Evolutionary conservation across 1,284 basidiomycete species (phyloP), one percentile per base, ranked within the genome.

Genomic region (Papiliotrema flavescens): DNA sequence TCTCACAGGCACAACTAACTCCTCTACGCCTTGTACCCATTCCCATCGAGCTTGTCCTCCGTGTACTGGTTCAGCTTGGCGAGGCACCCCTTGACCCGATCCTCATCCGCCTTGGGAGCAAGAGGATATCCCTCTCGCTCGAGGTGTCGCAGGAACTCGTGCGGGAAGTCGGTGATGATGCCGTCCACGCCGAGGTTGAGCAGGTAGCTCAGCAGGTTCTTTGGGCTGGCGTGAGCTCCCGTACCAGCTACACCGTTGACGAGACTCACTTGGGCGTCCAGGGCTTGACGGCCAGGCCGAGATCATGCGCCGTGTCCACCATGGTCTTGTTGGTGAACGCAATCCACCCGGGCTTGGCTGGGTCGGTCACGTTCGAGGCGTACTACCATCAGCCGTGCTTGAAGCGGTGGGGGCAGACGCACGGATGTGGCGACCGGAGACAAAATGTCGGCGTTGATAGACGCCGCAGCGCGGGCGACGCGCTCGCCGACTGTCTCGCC

Each of bases 321-420:
- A 89, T 88, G 24, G 79, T 80, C 63, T 79, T 74, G 2, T 85
- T 87, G 3, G 83, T 83, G 65, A 89, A 88, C 1, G 82, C 69
- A 34, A 80, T 71, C 62, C 80, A 84, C 1, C 79, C 82, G 0
- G 73, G 64, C 49, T 78, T 71, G 0, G 69, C 66, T 0, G 82
- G 81, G 57, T 85, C 83, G 0, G 68, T 48, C 3, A 48, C 67
- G 1, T 53, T 53, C 1, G 77, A 77, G 53, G 64, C 60, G 47
- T 66, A 70, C 34, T 78, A 32, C 17, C 15, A 14, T 28, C 6
- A 46, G 45, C 40, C 39, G 36, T 23, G 17, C 15, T 20, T 41
- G 20, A 22, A 9, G 3, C n/a, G 39, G 6, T 17, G 15, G 24
- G 4, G 15, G 2, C n/a, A 44, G 36, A 52, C 56, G 40, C 37